Percentiles rank a stretch among this genome's conserved stretches.
Evolutionary conservation across 306 rosid genomes (phyloP).

Genomic region (Cyclanthera cordifolia): DNA sequence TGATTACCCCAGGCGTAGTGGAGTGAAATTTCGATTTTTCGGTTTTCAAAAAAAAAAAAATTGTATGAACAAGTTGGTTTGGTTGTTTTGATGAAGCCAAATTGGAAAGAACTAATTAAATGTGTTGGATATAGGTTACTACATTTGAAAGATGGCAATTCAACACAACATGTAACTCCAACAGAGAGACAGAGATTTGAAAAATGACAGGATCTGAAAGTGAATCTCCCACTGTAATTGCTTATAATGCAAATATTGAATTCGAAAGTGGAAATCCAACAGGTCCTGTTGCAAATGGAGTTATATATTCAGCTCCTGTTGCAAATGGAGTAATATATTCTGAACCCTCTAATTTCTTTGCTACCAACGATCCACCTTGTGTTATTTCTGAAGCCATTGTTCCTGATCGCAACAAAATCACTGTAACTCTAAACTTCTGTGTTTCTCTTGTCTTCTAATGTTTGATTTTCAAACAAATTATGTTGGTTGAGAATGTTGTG

Average conservation of each 20-base stretch:
- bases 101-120: no score
- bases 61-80: no score
- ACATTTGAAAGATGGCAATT: not conserved
- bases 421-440: constrained; percentile 18
- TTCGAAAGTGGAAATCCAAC: constrained; percentile 9
- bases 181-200: not conserved
- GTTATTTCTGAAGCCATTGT: not conserved
- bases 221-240: not conserved
- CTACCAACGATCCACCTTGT: not conserved
- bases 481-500: constrained; percentile 17
- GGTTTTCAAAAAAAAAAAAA: no score
- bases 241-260: not conserved
- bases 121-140: no score
- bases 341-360: not conserved
- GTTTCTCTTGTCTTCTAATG: constrained; percentile 30
- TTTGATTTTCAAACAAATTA: constrained; percentile 21
- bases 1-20: no score
- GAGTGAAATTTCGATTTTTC: no score
- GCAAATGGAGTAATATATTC: not conserved
- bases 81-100: no score
- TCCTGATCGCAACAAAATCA: not conserved
- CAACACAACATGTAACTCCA: not conserved
- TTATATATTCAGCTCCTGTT: not conserved
- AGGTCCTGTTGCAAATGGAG: constrained; percentile 7
- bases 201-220: not conserved